Evolutionary conservation across 1,284 basidiomycete species (phyloP).

Genomic region (Tilletia caries): DNA sequence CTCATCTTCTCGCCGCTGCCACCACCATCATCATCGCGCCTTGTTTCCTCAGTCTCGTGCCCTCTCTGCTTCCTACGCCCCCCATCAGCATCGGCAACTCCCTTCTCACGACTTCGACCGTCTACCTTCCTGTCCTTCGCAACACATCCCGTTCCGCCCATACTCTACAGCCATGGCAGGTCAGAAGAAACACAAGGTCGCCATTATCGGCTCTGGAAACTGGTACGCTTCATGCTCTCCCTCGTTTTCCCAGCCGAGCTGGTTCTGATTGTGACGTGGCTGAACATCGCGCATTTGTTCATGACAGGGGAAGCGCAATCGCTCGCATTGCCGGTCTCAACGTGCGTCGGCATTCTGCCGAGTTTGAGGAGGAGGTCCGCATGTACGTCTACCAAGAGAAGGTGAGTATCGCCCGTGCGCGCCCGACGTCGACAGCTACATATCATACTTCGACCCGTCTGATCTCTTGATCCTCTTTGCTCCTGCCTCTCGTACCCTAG

Average conservation of each 20-base stretch:
- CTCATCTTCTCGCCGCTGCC: too few species aligned
- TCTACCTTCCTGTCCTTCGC: constrained; percentile 35
- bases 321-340: constrained; percentile 61
- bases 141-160: constrained; percentile 36
- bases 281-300: background rate
- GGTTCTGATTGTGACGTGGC: too few species aligned
- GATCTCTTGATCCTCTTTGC: constrained; percentile 19
- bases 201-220: constrained; percentile 59
- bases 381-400: constrained; percentile 51
- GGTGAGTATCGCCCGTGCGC: constrained; percentile 20
- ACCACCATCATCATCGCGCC: too few species aligned
- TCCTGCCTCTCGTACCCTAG: background rate
- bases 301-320: constrained; percentile 61
- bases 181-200: constrained; percentile 57
- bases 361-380: constrained; percentile 40
- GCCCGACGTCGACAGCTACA: background rate
- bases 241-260: background rate
- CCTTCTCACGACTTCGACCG: background rate
- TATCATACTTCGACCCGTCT: constrained; percentile 41
- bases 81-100: background rate
- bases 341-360: constrained; percentile 55
- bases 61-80: too few species aligned
- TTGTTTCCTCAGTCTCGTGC: too few species aligned
- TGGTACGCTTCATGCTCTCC: constrained; percentile 27
- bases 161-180: too few species aligned